A percentile compares a stretch with the other conserved stretches of the same genome.
phyloP scores from a whole-genome alignment of 176 grass and related monocot species.

The Themeda triandra region DNA sequence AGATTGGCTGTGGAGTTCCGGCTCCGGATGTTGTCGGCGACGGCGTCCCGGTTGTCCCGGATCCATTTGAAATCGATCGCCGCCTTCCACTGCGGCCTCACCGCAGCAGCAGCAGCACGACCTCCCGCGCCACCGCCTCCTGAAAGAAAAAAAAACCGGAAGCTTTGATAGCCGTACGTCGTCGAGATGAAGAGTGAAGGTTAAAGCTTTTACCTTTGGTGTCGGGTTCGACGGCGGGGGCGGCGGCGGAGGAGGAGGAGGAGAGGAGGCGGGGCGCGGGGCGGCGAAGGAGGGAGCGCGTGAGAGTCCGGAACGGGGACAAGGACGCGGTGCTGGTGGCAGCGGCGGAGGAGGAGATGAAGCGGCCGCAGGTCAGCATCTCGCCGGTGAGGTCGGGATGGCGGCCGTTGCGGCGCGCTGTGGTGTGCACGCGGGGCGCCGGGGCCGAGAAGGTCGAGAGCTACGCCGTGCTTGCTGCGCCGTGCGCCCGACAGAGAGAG shows the following conservation, averaged over 20 bases:
- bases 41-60: no score
- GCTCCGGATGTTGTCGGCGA: no score
- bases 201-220: conserved; percentile 22
- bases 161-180: no score
- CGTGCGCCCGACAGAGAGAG: no score
- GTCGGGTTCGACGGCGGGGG: conserved; percentile 25
- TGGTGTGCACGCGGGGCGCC: no score
- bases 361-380: conserved; percentile 49
- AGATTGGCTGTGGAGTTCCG: no score
- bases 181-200: not conserved
- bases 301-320: conserved; percentile 9
- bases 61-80: conserved; percentile 97
- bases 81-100: conserved; percentile 78
- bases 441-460: no score
- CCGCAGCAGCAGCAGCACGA: not conserved
- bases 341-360: conserved; percentile 29
- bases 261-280: conserved; percentile 23
- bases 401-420: no score
- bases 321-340: not conserved
- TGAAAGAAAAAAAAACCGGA: no score
- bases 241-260: conserved; percentile 6
- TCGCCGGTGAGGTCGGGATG: conserved; percentile 19
- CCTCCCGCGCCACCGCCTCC: not conserved
- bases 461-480: no score
- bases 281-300: conserved; percentile 30